These are phyloP conservation scores for Quercus alba DNA, from an alignment of 306 rosid genomes.

Conservation along the genomic window DNA sequence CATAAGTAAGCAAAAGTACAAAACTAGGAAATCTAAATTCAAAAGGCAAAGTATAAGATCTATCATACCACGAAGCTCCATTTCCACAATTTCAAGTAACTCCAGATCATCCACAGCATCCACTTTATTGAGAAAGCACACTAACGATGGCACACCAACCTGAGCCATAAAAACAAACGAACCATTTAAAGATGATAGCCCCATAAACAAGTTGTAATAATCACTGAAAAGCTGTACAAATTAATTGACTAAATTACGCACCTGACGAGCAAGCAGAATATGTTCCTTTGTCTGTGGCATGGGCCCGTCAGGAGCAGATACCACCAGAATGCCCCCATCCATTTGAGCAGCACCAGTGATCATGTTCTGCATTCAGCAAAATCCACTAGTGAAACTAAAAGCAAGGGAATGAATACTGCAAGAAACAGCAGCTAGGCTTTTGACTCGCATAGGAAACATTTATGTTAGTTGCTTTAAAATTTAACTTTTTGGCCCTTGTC, in stretches of 20 bases:
- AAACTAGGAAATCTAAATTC: not conserved
- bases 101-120: slow-evolving; percentile 93
- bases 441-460: too few relatives aligned
- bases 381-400: too few relatives aligned
- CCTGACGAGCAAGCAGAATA: slow-evolving; percentile 96
- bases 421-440: too few relatives aligned
- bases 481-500: too few relatives aligned
- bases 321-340: slow-evolving; percentile 98
- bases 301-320: slow-evolving; percentile 97
- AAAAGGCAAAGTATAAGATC: too few relatives aligned
- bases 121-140: slow-evolving; percentile 90
- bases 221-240: not conserved
- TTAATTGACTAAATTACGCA: slow-evolving; percentile 21
- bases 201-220: not conserved
- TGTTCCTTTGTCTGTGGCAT: slow-evolving; percentile 99
- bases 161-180: slow-evolving; percentile 21
- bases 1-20: not conserved
- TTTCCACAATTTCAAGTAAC: slow-evolving; percentile 90
- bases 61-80: slow-evolving; percentile 84
- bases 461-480: too few relatives aligned
- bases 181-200: not conserved
- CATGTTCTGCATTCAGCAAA: slow-evolving; percentile 63
- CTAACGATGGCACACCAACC: slow-evolving; percentile 99
- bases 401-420: too few relatives aligned
- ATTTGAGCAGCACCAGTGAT: slow-evolving; percentile 99